These are phyloP conservation scores for Drechslerella stenobrocha DNA, from an alignment of 2,329 filamentous ascomycete genomes.

Conservation along the genomic window DNA sequence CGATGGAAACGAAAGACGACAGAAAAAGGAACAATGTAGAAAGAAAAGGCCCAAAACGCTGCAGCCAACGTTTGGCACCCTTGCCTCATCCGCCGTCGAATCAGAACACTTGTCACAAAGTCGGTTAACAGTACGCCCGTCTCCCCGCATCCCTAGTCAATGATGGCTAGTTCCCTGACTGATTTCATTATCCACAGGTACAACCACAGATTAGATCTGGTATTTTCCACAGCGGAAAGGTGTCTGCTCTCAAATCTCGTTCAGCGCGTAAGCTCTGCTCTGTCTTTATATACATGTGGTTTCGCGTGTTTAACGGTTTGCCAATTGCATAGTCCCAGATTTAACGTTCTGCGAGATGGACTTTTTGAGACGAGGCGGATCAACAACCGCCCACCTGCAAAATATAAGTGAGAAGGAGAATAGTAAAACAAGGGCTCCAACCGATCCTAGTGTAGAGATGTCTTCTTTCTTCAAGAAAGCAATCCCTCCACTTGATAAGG, in stretches of 20 bases:
- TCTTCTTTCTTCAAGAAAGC: constrained; percentile 32
- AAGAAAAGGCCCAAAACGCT: constrained; percentile 11
- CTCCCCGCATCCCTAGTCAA: constrained; percentile 28
- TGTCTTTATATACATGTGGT: neutral
- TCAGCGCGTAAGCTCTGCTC: constrained; percentile 20
- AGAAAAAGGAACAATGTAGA: constrained; percentile 31
- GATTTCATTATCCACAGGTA: constrained; percentile 18
- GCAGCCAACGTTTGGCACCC: constrained; percentile 31
- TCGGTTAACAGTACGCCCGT: constrained; percentile 25
- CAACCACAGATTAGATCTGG: constrained; percentile 23
- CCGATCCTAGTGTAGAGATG: constrained; percentile 12
- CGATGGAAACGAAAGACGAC: neutral
- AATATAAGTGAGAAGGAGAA: neutral
- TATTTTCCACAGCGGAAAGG: constrained; percentile 38
- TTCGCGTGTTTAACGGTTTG: neutral
- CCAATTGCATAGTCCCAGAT: constrained; percentile 25
- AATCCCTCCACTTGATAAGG: constrained; percentile 8
- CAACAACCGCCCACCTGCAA: constrained; percentile 1
- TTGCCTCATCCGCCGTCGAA: constrained; percentile 42
- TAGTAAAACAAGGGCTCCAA: neutral
- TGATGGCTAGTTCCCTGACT: neutral
- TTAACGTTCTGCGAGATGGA: constrained; percentile 39
- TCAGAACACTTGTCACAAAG: constrained; percentile 29
- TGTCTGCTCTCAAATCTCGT: constrained; percentile 23
- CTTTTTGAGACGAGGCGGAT: constrained; percentile 14